phyloP scores from a whole-genome alignment of 2,329 filamentous ascomycete species.

The Arthrobotrys megalospora region DNA sequence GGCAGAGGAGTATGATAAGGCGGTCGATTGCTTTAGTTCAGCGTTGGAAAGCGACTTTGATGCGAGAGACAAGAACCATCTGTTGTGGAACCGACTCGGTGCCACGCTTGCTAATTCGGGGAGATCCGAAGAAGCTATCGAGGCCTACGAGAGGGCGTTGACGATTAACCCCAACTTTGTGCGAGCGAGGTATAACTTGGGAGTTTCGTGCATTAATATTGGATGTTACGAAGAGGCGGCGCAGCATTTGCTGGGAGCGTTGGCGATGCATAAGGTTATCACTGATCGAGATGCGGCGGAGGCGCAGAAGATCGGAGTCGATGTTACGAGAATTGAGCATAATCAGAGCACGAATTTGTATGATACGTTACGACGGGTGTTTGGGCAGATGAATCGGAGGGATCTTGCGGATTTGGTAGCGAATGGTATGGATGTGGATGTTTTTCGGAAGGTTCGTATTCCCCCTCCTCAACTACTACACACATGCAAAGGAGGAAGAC shows the following conservation, averaged over 20 bases:
- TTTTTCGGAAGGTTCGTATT: slow-evolving; percentile 77
- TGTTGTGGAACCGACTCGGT: slow-evolving; percentile 97
- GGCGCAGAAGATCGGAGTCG: slow-evolving; percentile 68
- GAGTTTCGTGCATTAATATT: slow-evolving; percentile 97
- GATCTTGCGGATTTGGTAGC: slow-evolving; percentile 91
- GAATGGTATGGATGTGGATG: slow-evolving; percentile 89
- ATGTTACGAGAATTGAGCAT: slow-evolving; percentile 81
- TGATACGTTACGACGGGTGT: slow-evolving; percentile 93
- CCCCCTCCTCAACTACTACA: neutral
- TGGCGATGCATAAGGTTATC: slow-evolving; percentile 95
- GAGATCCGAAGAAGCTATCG: slow-evolving; percentile 93
- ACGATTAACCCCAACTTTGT: slow-evolving; percentile 95
- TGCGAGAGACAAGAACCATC: slow-evolving; percentile 86
- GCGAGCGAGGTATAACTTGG: slow-evolving; percentile 94
- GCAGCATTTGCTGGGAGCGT: slow-evolving; percentile 88
- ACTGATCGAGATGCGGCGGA: slow-evolving; percentile 79
- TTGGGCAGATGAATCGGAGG: slow-evolving; percentile 91
- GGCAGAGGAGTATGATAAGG: slow-evolving; percentile 97
- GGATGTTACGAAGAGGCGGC: slow-evolving; percentile 94
- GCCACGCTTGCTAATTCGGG: slow-evolving; percentile 96
- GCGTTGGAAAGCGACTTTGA: slow-evolving; percentile 91
- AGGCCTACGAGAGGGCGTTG: slow-evolving; percentile 93
- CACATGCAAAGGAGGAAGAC: neutral
- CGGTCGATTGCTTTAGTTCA: slow-evolving; percentile 96
- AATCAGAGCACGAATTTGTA: slow-evolving; percentile 98